Percentiles rank a stretch among this genome's conserved stretches.
phyloP scores from a whole-genome alignment of 129 eudicot species.

The Centaurea solstitialis region DNA sequence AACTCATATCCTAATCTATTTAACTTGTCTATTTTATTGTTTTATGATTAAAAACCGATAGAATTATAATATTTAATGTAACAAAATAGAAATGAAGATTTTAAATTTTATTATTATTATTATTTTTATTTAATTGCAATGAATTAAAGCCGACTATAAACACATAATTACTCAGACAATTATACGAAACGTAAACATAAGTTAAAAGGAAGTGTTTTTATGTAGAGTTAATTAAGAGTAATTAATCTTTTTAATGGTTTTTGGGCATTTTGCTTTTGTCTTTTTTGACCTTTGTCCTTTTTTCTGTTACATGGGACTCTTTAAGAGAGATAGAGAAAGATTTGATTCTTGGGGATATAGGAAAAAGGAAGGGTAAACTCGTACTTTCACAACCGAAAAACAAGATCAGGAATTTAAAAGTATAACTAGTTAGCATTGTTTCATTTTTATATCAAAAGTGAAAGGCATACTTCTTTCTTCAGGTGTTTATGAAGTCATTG shows the following conservation, averaged over 20 bases:
- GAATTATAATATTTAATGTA: background rate
- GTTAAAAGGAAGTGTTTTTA: background rate
- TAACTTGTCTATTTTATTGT: no score
- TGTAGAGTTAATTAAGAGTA: background rate
- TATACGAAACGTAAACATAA: background rate
- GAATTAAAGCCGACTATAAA: background rate
- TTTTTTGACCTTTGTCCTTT: constrained; percentile 33
- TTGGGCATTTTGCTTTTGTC: constrained; percentile 27
- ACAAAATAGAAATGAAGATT: background rate
- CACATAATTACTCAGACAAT: background rate
- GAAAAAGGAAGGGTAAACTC: background rate
- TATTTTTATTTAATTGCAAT: background rate
- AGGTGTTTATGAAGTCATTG: constrained; percentile 25
- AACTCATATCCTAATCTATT: no score
- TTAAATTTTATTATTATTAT: background rate
- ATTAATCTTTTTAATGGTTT: background rate
- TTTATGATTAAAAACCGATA: no score
- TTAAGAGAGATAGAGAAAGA: constrained; percentile 35
- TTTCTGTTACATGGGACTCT: constrained; percentile 64
- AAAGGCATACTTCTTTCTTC: constrained; percentile 7
- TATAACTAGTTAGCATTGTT: background rate
- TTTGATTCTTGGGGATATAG: constrained; percentile 39
- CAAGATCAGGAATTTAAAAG: background rate
- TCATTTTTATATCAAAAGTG: constrained; percentile 3
- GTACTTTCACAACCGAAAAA: background rate